Conservation (phyloP, 805 yeast species). For the Debaryomyces castellii region DNA sequence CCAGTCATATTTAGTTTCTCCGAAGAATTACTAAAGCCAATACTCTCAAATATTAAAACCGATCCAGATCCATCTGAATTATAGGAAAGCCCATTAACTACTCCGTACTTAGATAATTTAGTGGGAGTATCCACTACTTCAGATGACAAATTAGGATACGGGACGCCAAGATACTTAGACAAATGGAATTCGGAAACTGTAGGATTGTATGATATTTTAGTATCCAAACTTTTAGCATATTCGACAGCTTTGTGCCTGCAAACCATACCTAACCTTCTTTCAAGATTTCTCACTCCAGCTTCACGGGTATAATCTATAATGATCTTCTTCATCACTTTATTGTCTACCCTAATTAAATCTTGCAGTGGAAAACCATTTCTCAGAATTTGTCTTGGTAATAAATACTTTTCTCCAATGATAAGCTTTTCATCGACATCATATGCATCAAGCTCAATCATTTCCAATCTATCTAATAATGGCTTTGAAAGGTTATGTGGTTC, state of each 20-base stretch:
- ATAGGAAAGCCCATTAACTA: constrained; percentile 86
- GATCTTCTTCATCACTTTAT: constrained; percentile 57
- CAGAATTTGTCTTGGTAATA: constrained; percentile 72
- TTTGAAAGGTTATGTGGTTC: constrained; percentile 67
- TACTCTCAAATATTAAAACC: constrained; percentile 73
- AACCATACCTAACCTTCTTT: constrained; percentile 69
- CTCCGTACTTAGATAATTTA: constrained; percentile 58
- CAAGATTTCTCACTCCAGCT: constrained; percentile 82
- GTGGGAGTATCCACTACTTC: constrained; percentile 40
- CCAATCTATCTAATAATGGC: constrained; percentile 83
- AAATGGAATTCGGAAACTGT: constrained; percentile 54
- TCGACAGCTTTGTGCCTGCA: constrained; percentile 85
- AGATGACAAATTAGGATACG: constrained; percentile 39
- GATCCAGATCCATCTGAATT: constrained; percentile 87
- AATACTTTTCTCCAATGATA: constrained; percentile 64
- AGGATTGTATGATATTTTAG: constrained; percentile 31
- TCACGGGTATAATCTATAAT: constrained; percentile 76
- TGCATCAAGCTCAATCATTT: constrained; percentile 73
- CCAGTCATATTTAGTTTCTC: constrained; percentile 66
- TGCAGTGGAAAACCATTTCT: constrained; percentile 58
- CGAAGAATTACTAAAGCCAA: constrained; percentile 53
- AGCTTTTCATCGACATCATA: constrained; percentile 77
- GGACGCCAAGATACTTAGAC: constrained; percentile 68
- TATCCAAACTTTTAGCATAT: constrained; percentile 35
- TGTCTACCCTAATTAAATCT: constrained; percentile 44